Evolutionary conservation across 179 eudicot species (phyloP), one percentile per base, ranked within the genome.

Genomic region (Pouteria campechiana): DNA sequence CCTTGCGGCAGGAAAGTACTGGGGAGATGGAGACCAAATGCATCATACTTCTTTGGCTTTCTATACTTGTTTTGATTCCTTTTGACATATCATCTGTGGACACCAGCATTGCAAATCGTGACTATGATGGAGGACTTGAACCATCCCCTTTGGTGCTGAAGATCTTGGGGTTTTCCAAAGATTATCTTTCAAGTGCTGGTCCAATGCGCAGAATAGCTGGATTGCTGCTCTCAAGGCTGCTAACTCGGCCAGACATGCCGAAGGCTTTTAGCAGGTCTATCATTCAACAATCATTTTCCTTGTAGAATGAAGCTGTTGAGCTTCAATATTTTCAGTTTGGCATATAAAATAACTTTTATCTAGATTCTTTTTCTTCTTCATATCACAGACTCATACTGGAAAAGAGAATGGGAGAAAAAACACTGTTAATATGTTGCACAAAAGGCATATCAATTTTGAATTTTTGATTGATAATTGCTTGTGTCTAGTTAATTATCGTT

Each of bases 11-110:
- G 59, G 97, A 90, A 68, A 90, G 97, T 66, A 85, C 95, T 5
- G 97, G 97, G 58, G 97, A 81, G 60, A 90, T 90, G 97, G 97
- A 90, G 69, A 79, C 97, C 39, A 72, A 85, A 60, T 90, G 95
- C 55, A 72, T 90, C 39, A 57, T 70, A 39, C 52, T 90, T 11
- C 56, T 90, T 61, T 90, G 97, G 97, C 81, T 90, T 43, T 90
- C 83, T 47, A 79, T 90, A 39, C 90, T 85, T 44, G 97, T 90
- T 27, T 73, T 90, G 65, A 76, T 90, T 60, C 97, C 97, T 35
- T 90, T 90, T 65, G 95, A 90, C 63, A 71, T 90, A 17, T 79
- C 97, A 6, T 85, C 95, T 37, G 78, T 90, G 44, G 97, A 90
- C 57, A 78, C 93, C 42, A 90, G 97, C 63, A 81, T 86, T 17